Conservation (phyloP, 75 land plant genomes). For the Picea sitchensis region DNA sequence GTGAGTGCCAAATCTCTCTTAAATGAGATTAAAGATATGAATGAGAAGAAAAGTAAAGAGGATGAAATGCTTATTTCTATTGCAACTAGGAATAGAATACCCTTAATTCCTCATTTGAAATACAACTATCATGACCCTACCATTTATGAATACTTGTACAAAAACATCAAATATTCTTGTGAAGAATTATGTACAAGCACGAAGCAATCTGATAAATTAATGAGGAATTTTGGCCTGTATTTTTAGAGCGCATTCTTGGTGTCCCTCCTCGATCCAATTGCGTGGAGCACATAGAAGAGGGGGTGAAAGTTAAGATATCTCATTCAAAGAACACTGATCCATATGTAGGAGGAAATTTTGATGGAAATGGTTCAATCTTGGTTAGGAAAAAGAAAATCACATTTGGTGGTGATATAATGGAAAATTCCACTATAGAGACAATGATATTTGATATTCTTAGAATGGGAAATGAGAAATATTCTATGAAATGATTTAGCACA, state of each 20-base stretch:
- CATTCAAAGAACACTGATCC: no score
- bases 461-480: no score
- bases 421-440: no score
- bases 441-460: no score
- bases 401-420: no score
- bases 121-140: slow-evolving; percentile 15
- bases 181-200: slow-evolving; percentile 62
- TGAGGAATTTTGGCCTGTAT: slow-evolving; percentile 69
- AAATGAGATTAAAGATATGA: no score
- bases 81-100: slow-evolving; percentile 34
- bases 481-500: no score
- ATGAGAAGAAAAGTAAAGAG: no score
- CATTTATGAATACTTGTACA: slow-evolving; percentile 78
- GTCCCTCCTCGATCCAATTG: slow-evolving; percentile 55
- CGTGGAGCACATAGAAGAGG: slow-evolving; percentile 59
- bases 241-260: slow-evolving; percentile 28
- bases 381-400: no score
- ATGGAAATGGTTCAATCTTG: no score
- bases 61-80: no score
- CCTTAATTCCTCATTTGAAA: slow-evolving; percentile 20
- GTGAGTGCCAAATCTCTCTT: slow-evolving; percentile 52
- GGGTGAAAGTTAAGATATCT: background rate
- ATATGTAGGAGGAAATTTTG: no score
- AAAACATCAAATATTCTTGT: slow-evolving; percentile 73
- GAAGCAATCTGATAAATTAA: slow-evolving; percentile 70